A percentile compares a stretch with the other conserved stretches of the same genome.
Evolutionary conservation across 2,329 filamentous ascomycete genomes (phyloP).

Genomic region (Ascochyta clinopodiicola): DNA sequence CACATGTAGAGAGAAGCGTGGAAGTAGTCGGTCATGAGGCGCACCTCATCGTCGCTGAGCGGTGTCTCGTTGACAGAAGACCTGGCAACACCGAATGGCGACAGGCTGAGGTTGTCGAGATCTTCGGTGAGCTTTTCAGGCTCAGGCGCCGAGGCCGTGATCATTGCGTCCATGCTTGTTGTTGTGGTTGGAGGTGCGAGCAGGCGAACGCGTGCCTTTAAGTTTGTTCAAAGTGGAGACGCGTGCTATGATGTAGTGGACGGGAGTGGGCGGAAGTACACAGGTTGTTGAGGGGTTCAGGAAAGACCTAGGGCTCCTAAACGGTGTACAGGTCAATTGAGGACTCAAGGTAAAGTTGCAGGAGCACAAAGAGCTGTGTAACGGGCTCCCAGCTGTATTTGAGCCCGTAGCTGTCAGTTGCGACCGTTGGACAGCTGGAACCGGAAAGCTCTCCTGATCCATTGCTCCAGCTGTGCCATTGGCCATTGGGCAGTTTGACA

Average conservation of each 20-base stretch:
- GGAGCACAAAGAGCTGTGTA: slow-evolving; percentile 3
- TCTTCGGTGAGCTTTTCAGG: slow-evolving; percentile 37
- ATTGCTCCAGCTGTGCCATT: slow-evolving; percentile 23
- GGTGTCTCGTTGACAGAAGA: slow-evolving; percentile 68
- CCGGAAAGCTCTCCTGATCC: slow-evolving; percentile 23
- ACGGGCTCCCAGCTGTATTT: slow-evolving; percentile 17
- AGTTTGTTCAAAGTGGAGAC: slow-evolving; percentile 7
- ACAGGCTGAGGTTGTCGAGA: slow-evolving; percentile 52
- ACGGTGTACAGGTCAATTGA: slow-evolving; percentile 2
- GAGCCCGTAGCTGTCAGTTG: slow-evolving; percentile 10
- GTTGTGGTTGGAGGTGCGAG: background rate
- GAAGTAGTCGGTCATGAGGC: slow-evolving; percentile 75
- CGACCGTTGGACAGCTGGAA: slow-evolving; percentile 4
- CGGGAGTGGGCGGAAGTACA: slow-evolving; percentile 12
- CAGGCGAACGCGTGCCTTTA: slow-evolving; percentile 10
- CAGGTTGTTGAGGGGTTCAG: slow-evolving; percentile 7
- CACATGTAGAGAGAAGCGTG: slow-evolving; percentile 76
- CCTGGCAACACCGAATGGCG: slow-evolving; percentile 69
- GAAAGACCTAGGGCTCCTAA: background rate
- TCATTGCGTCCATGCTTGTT: slow-evolving; percentile 34
- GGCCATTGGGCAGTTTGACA: slow-evolving; percentile 7
- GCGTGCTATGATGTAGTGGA: slow-evolving; percentile 13
- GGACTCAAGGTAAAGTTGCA: background rate
- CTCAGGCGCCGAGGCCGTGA: slow-evolving; percentile 27
- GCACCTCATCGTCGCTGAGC: slow-evolving; percentile 69